These are phyloP conservation scores for Saccharomycopsis synnaedendra DNA, from an alignment of 805 yeast species.

Conservation along the genomic window DNA sequence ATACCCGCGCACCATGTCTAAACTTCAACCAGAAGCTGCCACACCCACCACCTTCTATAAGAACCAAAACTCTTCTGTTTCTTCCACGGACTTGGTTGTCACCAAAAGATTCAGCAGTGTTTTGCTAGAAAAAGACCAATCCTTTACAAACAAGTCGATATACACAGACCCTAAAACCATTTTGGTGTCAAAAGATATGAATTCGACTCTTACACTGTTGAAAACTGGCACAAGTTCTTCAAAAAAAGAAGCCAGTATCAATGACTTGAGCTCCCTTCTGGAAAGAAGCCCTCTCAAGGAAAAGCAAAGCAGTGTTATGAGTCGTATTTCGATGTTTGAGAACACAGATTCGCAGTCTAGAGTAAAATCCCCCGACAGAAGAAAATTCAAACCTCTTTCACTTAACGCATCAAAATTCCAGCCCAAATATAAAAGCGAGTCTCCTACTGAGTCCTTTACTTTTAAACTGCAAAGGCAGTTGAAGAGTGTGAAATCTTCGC, in stretches of 20 bases:
- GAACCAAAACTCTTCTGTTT: constrained; percentile 7
- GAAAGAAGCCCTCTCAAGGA: background rate
- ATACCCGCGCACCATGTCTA: no score
- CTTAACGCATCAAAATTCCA: background rate
- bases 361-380: background rate
- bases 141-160: background rate
- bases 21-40: no score
- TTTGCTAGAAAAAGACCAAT: constrained; percentile 1
- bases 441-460: background rate
- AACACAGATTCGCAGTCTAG: background rate
- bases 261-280: background rate
- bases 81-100: constrained; percentile 10
- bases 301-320: constrained; percentile 1
- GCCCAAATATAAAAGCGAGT: background rate
- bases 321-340: constrained; percentile 5
- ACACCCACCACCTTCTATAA: constrained; percentile 5
- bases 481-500: background rate
- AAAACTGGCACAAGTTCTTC: background rate
- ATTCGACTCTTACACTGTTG: no score
- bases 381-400: background rate
- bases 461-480: background rate
- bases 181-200: background rate
- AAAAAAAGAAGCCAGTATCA: background rate
- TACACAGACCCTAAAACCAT: background rate
- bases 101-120: constrained; percentile 7